phyloP scores from a whole-genome alignment of 768 basidiomycete genomes.

The Paxillus involutus region DNA sequence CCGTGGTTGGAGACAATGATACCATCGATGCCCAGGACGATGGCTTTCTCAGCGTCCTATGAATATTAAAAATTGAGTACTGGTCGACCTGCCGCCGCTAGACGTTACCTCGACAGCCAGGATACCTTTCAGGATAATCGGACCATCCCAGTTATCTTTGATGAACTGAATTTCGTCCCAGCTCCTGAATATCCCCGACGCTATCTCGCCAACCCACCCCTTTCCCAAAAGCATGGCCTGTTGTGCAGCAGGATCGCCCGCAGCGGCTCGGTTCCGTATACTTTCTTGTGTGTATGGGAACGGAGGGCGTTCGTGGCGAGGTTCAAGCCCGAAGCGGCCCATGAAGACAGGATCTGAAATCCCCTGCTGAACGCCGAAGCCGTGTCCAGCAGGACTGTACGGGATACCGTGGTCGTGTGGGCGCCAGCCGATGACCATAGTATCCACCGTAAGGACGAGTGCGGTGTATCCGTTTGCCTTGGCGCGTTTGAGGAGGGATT shows the following conservation, averaged over 20 bases:
- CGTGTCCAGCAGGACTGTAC: slow-evolving; percentile 38
- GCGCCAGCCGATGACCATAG: slow-evolving; percentile 43
- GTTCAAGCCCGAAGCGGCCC: slow-evolving; percentile 30
- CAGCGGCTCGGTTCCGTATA: slow-evolving; percentile 20
- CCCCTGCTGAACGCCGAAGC: slow-evolving; percentile 40
- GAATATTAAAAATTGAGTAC: neutral
- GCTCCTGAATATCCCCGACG: slow-evolving; percentile 39
- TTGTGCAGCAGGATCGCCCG: slow-evolving; percentile 33
- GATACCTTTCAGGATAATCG: slow-evolving; percentile 49
- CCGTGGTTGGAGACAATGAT: slow-evolving; percentile 84
- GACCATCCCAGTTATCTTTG: slow-evolving; percentile 48
- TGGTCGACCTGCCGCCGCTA: neutral
- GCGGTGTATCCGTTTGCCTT: slow-evolving; percentile 41
- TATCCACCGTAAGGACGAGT: slow-evolving; percentile 48
- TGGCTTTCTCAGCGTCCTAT: slow-evolving; percentile 52
- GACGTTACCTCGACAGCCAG: slow-evolving; percentile 16
- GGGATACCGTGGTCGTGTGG: slow-evolving; percentile 40
- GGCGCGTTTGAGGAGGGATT: slow-evolving; percentile 43
- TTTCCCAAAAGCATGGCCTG: slow-evolving; percentile 31
- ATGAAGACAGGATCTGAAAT: slow-evolving; percentile 50
- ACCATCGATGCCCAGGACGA: slow-evolving; percentile 65
- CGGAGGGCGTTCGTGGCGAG: slow-evolving; percentile 26
- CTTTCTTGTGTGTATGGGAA: slow-evolving; percentile 38
- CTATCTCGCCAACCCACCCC: slow-evolving; percentile 38
- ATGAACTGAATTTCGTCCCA: slow-evolving; percentile 50